A percentile compares a stretch with the other conserved stretches of the same genome.
Evolutionary conservation across 2,329 filamentous ascomycete species (phyloP).

Genomic region (Fusarium sp.): DNA sequence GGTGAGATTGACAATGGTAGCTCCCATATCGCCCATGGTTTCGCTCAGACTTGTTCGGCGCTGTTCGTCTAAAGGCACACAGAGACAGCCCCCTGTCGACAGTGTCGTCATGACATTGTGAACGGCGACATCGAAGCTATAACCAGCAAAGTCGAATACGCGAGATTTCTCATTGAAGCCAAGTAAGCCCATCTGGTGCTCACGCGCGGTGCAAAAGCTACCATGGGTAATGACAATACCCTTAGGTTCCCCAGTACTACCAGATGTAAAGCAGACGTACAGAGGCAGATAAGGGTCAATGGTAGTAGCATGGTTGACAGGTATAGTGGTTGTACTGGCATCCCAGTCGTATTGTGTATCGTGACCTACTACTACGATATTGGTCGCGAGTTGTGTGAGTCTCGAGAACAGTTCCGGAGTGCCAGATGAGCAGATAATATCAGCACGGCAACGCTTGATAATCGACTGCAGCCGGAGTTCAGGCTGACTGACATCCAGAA

Average conservation of each 20-base stretch:
- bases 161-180: not conserved
- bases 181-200: not conserved
- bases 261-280: constrained; percentile 46
- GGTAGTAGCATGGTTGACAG: not conserved
- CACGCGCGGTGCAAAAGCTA: not conserved
- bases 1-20: not conserved
- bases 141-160: constrained; percentile 6
- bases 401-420: too few relatives aligned
- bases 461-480: too few relatives aligned
- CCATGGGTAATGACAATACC: constrained; percentile 34
- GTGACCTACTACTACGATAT: too few relatives aligned
- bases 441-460: too few relatives aligned
- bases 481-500: not conserved
- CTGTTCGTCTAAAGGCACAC: not conserved
- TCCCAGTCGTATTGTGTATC: too few relatives aligned
- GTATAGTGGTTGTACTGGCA: too few relatives aligned
- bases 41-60: not conserved
- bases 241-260: constrained; percentile 46
- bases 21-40: not conserved
- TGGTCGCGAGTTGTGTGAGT: too few relatives aligned
- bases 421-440: not conserved
- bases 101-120: constrained; percentile 2
- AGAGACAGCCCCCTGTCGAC: constrained; percentile 1
- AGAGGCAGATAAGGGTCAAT: not conserved
- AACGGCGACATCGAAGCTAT: not conserved